Evolutionary conservation across 2,329 filamentous ascomycete genomes (phyloP).

Genomic region (Sclerotinia sclerotiorum): DNA sequence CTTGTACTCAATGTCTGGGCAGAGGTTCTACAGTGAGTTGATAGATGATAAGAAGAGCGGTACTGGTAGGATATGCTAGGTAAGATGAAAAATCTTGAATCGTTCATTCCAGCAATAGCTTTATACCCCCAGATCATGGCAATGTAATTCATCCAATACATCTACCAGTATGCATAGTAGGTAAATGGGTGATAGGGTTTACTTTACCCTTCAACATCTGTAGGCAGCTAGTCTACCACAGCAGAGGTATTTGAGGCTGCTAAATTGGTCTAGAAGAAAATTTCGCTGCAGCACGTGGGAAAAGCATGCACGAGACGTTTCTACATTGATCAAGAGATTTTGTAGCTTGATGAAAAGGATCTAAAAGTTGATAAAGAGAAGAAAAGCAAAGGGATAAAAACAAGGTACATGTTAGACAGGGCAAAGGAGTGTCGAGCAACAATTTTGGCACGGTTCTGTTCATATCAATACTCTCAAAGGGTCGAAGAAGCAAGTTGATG

Average conservation of each 20-base stretch:
- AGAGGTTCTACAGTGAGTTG: no score
- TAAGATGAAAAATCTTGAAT: no score
- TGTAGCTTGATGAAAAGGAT: neutral
- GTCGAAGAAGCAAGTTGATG: neutral
- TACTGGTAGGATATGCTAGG: no score
- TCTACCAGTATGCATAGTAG: neutral
- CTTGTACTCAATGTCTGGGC: no score
- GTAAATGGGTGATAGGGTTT: no score
- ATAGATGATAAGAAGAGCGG: no score
- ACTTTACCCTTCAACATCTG: neutral
- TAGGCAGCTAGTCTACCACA: no score
- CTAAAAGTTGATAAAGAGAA: neutral
- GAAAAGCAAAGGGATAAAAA: neutral
- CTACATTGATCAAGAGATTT: neutral
- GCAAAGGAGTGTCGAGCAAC: no score
- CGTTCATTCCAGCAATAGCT: neutral
- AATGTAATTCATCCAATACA: neutral
- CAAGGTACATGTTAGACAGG: neutral
- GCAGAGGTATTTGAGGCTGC: neutral
- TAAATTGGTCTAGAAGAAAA: no score
- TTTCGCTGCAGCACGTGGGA: neutral
- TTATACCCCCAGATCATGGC: neutral
- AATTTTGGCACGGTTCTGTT: neutral
- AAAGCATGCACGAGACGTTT: no score
- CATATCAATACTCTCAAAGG: neutral